A percentile compares a stretch with the other conserved stretches of the same genome.
phyloP scores from a whole-genome alignment of 2,329 filamentous ascomycete genomes.

The Aspergillus candidus region DNA sequence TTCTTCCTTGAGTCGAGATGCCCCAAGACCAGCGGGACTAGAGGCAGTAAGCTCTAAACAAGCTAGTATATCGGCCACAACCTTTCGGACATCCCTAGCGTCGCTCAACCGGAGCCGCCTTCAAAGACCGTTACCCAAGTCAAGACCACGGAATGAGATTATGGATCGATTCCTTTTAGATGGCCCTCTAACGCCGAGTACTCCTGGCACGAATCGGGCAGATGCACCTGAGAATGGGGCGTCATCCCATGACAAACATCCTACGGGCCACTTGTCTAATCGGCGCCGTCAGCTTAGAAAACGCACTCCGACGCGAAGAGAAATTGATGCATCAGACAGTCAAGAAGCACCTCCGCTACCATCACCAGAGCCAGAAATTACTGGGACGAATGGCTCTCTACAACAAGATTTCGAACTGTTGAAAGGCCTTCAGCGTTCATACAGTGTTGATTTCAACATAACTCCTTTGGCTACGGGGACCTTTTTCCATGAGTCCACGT shows the following conservation, averaged over 20 bases:
- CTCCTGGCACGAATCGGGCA: background rate
- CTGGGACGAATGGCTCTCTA: background rate
- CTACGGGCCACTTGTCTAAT: conserved; percentile 2
- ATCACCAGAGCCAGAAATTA: conserved; percentile 14
- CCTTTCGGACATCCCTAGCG: conserved; percentile 30
- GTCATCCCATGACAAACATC: conserved; percentile 7
- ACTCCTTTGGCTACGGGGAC: conserved; percentile 45
- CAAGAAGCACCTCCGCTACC: conserved; percentile 34
- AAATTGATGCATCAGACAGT: conserved; percentile 42
- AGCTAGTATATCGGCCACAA: conserved; percentile 12
- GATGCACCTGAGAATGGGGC: background rate
- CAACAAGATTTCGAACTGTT: conserved; percentile 37
- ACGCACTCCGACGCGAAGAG: conserved; percentile 39
- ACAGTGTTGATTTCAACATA: conserved; percentile 50
- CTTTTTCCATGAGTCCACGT: conserved; percentile 52
- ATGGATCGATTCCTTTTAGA: conserved; percentile 33
- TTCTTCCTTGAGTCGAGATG: conserved; percentile 31
- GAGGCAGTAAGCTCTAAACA: conserved; percentile 20
- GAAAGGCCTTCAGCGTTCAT: conserved; percentile 44
- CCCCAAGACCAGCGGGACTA: conserved; percentile 30
- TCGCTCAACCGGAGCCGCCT: conserved; percentile 27
- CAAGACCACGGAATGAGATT: conserved; percentile 21
- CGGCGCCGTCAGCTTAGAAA: conserved; percentile 30
- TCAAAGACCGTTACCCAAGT: conserved; percentile 11
- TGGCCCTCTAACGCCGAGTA: conserved; percentile 5